Evolutionary conservation across 2,329 filamentous ascomycete species (phyloP).

Genomic region (Ceratocystis ficicola): DNA sequence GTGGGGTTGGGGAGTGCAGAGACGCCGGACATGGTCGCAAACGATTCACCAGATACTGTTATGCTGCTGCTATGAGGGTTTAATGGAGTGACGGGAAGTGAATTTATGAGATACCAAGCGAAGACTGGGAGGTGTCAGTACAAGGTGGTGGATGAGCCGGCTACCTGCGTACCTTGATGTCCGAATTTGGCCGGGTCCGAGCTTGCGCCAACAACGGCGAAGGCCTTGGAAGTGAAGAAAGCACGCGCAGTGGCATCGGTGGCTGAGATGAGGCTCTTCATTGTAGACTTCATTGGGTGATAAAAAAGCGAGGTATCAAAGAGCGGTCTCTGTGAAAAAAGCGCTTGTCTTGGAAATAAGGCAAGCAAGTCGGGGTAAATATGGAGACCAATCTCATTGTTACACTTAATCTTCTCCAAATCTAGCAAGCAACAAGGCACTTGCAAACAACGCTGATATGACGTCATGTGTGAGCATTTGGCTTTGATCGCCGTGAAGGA

Average conservation of each 20-base stretch:
- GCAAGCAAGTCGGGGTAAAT: constrained; percentile 6
- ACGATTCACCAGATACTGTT: constrained; percentile 38
- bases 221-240: constrained; percentile 70
- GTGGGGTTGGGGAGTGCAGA: constrained; percentile 51
- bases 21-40: constrained; percentile 55
- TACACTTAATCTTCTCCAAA: neutral
- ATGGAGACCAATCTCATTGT: neutral
- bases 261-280: constrained; percentile 15
- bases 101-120: constrained; percentile 71
- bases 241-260: constrained; percentile 57
- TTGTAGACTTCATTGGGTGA: neutral
- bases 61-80: constrained; percentile 62
- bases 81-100: constrained; percentile 66
- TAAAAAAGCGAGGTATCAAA: neutral
- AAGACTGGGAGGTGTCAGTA: constrained; percentile 48
- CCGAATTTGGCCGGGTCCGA: constrained; percentile 77
- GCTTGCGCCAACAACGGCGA: constrained; percentile 83
- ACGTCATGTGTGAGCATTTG: neutral
- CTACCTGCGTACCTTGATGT: constrained; percentile 56
- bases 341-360: neutral
- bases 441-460: neutral
- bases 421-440: neutral
- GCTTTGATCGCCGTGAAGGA: too few relatives aligned
- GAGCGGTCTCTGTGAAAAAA: neutral
- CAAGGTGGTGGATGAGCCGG: constrained; percentile 12